Conservation (phyloP, 495 filamentous ascomycete genomes). For the Bathelium albidoporum region DNA sequence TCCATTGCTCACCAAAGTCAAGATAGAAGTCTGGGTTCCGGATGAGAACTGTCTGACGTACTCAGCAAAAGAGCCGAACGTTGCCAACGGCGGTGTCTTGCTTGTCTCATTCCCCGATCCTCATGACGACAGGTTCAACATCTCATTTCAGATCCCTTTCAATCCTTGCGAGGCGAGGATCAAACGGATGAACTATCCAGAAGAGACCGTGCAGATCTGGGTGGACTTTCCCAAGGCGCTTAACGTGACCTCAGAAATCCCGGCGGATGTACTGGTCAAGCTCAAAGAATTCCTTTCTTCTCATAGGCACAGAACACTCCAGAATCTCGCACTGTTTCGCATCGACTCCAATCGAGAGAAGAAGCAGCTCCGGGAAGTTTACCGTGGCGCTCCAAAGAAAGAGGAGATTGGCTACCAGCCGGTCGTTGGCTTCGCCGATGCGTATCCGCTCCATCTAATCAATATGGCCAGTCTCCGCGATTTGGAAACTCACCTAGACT, state of each 20-base stretch:
- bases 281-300: slow-evolving; percentile 48
- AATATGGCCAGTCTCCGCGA: slow-evolving; percentile 65
- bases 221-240: slow-evolving; percentile 48
- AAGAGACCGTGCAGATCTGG: slow-evolving; percentile 66
- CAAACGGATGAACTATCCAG: slow-evolving; percentile 43
- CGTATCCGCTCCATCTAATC: slow-evolving; percentile 77
- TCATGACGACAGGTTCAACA: not conserved
- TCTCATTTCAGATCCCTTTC: slow-evolving; percentile 53
- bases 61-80: slow-evolving; percentile 9
- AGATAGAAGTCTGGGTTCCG: slow-evolving; percentile 70
- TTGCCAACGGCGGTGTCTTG: slow-evolving; percentile 46
- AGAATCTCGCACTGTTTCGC: slow-evolving; percentile 62
- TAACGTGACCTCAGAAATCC: slow-evolving; percentile 40
- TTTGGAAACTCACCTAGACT: slow-evolving; percentile 30
- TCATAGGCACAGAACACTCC: slow-evolving; percentile 27
- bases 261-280: slow-evolving; percentile 37
- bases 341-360: slow-evolving; percentile 38
- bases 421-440: slow-evolving; percentile 71
- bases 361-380: slow-evolving; percentile 52
- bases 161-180: slow-evolving; percentile 45
- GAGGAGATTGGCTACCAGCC: slow-evolving; percentile 64
- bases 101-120: slow-evolving; percentile 44
- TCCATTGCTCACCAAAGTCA: slow-evolving; percentile 59
- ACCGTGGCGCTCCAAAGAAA: slow-evolving; percentile 63
- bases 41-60: slow-evolving; percentile 31